phyloP scores from a whole-genome alignment of 163 green algal species.

The Scenedesmus sp. region DNA sequence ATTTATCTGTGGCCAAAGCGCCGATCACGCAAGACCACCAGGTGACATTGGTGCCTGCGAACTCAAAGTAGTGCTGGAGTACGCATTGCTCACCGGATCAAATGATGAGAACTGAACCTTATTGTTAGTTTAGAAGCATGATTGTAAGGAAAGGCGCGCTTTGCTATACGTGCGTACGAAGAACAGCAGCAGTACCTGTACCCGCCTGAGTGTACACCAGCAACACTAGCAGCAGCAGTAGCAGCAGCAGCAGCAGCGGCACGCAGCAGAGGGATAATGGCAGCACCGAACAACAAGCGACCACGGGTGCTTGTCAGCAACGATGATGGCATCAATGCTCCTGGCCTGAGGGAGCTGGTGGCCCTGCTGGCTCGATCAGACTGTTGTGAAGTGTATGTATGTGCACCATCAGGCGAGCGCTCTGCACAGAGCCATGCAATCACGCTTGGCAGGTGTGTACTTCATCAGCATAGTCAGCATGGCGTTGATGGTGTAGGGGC shows the following conservation, averaged over 20 bases:
- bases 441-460: conserved; percentile 66
- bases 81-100: not conserved
- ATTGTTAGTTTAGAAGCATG: not conserved
- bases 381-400: conserved; percentile 61
- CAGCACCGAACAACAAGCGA: not conserved
- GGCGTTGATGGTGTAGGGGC: no score
- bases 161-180: not conserved
- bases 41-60: not conserved
- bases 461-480: no score
- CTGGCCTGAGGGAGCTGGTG: conserved; percentile 63
- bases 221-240: not conserved
- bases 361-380: conserved; percentile 52
- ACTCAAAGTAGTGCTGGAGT: not conserved
- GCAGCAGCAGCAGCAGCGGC: not conserved
- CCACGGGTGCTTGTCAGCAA: conserved; percentile 63
- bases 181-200: not conserved
- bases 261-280: not conserved
- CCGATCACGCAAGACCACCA: not conserved
- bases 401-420: conserved; percentile 63
- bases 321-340: conserved; percentile 72
- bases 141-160: not conserved
- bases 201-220: no score
- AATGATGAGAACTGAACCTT: not conserved
- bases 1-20: not conserved
- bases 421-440: conserved; percentile 77